Conservation (phyloP, 2,329 filamentous ascomycete genomes). For the Fragosphaeria purpurea region DNA sequence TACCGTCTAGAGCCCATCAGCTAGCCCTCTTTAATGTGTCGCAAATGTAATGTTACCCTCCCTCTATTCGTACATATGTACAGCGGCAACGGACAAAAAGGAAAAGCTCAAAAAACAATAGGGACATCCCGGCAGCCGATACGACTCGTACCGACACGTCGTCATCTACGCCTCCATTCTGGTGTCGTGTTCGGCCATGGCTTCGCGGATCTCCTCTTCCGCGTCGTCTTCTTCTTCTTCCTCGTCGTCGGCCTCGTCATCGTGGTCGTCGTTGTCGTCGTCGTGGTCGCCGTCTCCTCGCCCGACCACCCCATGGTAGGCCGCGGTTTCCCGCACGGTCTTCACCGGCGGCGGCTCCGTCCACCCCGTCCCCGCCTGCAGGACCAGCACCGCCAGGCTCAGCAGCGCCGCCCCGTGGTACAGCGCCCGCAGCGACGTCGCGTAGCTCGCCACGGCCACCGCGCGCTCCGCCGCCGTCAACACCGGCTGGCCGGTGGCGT, state of each 20-base stretch:
- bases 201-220: slow-evolving; percentile 22
- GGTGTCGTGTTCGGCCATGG: slow-evolving; percentile 20
- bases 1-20: too few relatives aligned
- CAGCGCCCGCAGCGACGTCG: slow-evolving; percentile 31
- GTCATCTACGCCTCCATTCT: slow-evolving; percentile 20
- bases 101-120: not conserved
- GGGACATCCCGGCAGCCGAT: too few relatives aligned
- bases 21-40: too few relatives aligned
- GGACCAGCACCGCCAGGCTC: slow-evolving; percentile 30
- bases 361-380: slow-evolving; percentile 45
- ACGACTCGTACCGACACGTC: too few relatives aligned
- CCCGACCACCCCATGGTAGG: slow-evolving; percentile 17
- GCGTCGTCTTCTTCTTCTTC: slow-evolving; percentile 23
- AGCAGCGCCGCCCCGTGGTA: slow-evolving; percentile 38
- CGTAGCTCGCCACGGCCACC: slow-evolving; percentile 39
- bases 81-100: not conserved
- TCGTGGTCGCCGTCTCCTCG: not conserved
- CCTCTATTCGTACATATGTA: too few relatives aligned
- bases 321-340: too few relatives aligned
- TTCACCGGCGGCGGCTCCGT: slow-evolving; percentile 21
- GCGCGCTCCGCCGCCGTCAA: slow-evolving; percentile 30
- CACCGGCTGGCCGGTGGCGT: not conserved
- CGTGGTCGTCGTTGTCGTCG: slow-evolving; percentile 33
- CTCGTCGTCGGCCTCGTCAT: slow-evolving; percentile 28
- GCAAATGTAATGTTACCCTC: too few relatives aligned